Conservation (phyloP, 345 rosid genomes). For the Litchi chinensis region DNA sequence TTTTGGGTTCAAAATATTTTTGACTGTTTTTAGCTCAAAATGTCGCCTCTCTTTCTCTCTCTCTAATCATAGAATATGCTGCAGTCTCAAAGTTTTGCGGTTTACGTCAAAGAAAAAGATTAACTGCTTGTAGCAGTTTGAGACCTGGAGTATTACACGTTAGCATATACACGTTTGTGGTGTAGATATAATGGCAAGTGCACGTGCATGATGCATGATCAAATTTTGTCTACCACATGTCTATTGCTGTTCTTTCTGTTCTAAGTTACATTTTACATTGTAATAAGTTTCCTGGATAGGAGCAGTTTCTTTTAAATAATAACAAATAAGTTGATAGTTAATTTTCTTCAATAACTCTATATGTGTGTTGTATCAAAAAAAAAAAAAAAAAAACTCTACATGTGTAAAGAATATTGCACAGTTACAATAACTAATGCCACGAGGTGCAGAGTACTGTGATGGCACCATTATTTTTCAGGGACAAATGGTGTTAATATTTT, state of each 20-base stretch:
- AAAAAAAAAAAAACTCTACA: not conserved
- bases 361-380: too few relatives aligned
- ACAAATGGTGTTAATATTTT: not conserved
- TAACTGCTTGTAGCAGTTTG: not conserved
- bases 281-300: not conserved
- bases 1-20: not conserved
- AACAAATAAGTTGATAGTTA: not conserved
- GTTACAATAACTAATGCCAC: constrained; percentile 4
- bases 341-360: not conserved
- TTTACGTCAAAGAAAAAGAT: not conserved
- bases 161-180: not conserved
- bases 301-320: not conserved
- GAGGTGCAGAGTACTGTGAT: not conserved
- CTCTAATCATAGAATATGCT: not conserved
- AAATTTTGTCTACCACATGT: not conserved
- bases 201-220: not conserved
- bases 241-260: not conserved
- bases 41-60: not conserved
- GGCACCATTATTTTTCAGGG: not conserved
- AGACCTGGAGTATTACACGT: constrained; percentile 3
- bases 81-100: not conserved
- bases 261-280: not conserved
- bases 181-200: not conserved
- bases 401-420: not conserved
- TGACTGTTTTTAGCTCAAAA: not conserved